Base-by-base conservation (phyloP, 176 grass and related monocot genomes). In the Lolium perenne region DNA sequence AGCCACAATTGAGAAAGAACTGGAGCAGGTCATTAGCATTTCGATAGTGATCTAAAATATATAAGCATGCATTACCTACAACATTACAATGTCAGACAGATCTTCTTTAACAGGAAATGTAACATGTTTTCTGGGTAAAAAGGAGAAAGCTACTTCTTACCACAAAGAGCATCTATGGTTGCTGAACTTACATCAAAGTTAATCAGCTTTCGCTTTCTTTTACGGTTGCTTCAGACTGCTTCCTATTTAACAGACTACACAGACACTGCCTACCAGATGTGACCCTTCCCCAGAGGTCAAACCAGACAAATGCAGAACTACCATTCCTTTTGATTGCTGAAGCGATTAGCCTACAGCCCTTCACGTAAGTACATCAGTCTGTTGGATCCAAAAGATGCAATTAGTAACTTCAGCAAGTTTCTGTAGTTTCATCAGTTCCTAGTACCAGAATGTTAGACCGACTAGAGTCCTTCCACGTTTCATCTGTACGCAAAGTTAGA, bases 361-460 rank as follows among this genome's bases (percentile, higher is more conserved):
- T 89, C 83, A 80, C 75, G 84, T 38, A 71, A 79, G 73, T 82
- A 80, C 79, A 88, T 78, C 61, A 88, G 83, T 48, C 79, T 86
- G 72, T 77, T 51, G 51, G 71, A 81, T 88, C 88, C 54, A 78
- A 83, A 81, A 83, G 68, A 85, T 74, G 82, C 32, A 75, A 86
- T 18, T 57, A 92, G 84, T 76, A 86, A 63, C 78, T 88, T 83
- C 60, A 32, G 38, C 32, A 53, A 86, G 69, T 86, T 83, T 72
- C 22, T 86, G 74, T 71, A 11, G 54, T 94, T 89, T 83, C 81
- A 92, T 94, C 72, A 92, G 86, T 90, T 87, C 87, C 87, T 88
- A 87, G 80, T 91, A 89, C 83, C 91, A 86, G 80, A 76, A 68
- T 97, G 95, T 97, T 94, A 97, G 90, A 92, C 82, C 88, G 86